These are phyloP conservation scores for Xylariaceae sp. DNA, from an alignment of 2,329 filamentous ascomycete genomes.

Conservation along the genomic window DNA sequence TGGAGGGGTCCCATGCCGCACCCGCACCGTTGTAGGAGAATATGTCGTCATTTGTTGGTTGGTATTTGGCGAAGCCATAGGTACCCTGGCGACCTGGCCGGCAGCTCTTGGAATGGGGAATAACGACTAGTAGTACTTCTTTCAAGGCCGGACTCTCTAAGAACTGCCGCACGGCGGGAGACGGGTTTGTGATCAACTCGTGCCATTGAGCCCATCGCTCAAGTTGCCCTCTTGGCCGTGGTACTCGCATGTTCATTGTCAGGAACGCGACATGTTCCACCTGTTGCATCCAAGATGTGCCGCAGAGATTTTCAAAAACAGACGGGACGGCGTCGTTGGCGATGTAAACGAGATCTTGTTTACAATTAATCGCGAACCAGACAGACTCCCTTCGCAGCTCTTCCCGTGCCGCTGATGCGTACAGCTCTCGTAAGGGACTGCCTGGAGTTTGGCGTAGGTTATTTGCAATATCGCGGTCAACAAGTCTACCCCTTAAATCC, in stretches of 20 bases:
- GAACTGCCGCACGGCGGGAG: not conserved
- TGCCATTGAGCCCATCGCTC: constrained; percentile 7
- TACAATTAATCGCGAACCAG: constrained; percentile 1
- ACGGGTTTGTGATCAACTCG: not conserved
- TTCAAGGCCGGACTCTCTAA: not conserved
- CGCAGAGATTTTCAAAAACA: not conserved
- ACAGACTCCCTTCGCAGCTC: not conserved
- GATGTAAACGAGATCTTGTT: constrained; percentile 12
- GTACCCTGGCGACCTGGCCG: too few relatives aligned
- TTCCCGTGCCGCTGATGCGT: not conserved
- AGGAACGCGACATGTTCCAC: constrained; percentile 3
- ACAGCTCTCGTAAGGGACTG: not conserved
- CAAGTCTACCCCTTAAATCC: not conserved
- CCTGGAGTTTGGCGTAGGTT: not conserved
- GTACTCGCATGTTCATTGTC: constrained; percentile 2
- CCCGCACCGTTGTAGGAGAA: too few relatives aligned
- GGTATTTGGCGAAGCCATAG: too few relatives aligned
- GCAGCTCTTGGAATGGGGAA: too few relatives aligned
- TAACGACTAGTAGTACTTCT: constrained; percentile 6
- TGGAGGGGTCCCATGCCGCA: too few relatives aligned
- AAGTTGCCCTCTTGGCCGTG: not conserved
- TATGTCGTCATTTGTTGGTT: too few relatives aligned
- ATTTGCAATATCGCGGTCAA: not conserved
- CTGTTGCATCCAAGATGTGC: not conserved
- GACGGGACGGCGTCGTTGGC: not conserved